A percentile compares a stretch with the other conserved stretches of the same genome.
Evolutionary conservation across 257 asterid species (phyloP).

Genomic region (Lithospermum erythrorhizon): DNA sequence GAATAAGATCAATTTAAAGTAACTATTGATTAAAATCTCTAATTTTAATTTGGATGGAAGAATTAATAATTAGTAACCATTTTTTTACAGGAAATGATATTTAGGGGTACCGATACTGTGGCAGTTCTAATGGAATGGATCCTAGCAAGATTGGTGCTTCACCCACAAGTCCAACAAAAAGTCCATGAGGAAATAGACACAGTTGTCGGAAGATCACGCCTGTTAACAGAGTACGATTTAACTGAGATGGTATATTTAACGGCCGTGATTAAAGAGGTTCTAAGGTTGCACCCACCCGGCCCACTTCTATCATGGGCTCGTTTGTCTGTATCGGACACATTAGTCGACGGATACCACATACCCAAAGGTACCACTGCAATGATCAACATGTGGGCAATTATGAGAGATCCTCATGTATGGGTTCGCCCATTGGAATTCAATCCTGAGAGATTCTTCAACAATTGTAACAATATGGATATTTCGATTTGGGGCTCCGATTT

Average conservation of each 20-base stretch:
- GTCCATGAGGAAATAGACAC: constrained; percentile 55
- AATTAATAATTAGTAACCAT: neutral
- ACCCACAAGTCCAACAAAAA: constrained; percentile 47
- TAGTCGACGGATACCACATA: constrained; percentile 51
- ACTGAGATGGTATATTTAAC: constrained; percentile 37
- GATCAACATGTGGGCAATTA: constrained; percentile 94
- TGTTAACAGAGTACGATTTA: constrained; percentile 40
- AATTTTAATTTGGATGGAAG: too few relatives aligned
- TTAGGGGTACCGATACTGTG: constrained; percentile 80
- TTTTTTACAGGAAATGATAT: constrained; percentile 64
- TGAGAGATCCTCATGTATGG: constrained; percentile 56
- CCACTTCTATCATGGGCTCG: constrained; percentile 91
- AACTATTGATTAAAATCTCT: too few relatives aligned
- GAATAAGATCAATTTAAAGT: too few relatives aligned
- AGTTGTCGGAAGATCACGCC: constrained; percentile 40
- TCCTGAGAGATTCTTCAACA: constrained; percentile 47
- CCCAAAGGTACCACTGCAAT: constrained; percentile 70
- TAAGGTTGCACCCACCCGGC: constrained; percentile 81
- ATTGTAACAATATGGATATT: constrained; percentile 9
- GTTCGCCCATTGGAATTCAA: constrained; percentile 37
- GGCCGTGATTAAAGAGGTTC: constrained; percentile 69
- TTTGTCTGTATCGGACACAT: constrained; percentile 42
- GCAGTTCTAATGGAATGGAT: constrained; percentile 72
- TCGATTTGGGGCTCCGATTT: constrained; percentile 51
- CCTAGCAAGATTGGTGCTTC: constrained; percentile 58